These are phyloP conservation scores for Dispira parvispora DNA, from an alignment of 192 early-diverging fungal species.

Conservation along the genomic window DNA sequence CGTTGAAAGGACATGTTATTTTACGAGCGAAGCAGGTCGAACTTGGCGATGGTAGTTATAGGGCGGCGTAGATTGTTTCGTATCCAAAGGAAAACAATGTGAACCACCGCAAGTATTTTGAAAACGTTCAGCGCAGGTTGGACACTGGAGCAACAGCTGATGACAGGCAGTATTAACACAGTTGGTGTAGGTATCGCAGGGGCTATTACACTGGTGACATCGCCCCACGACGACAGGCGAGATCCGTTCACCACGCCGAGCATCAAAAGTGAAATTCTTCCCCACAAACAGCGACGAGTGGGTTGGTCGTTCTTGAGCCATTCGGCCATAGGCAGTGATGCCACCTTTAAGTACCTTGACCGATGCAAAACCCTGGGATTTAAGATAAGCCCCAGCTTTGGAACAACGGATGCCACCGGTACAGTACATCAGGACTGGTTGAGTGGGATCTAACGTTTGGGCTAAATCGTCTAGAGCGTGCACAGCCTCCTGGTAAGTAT, in stretches of 20 bases:
- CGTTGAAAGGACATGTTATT: background rate
- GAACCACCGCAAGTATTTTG: slow-evolving; percentile 20
- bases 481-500: slow-evolving; percentile 56
- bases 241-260: slow-evolving; percentile 51
- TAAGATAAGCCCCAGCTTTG: slow-evolving; percentile 59
- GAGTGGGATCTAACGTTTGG: slow-evolving; percentile 25
- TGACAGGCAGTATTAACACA: slow-evolving; percentile 58
- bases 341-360: slow-evolving; percentile 58
- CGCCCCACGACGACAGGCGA: slow-evolving; percentile 44
- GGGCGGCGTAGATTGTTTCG: background rate
- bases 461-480: slow-evolving; percentile 42
- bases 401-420: slow-evolving; percentile 73
- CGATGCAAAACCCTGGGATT: slow-evolving; percentile 39
- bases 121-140: slow-evolving; percentile 28
- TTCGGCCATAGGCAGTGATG: slow-evolving; percentile 56
- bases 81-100: background rate
- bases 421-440: slow-evolving; percentile 69
- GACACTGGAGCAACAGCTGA: slow-evolving; percentile 50
- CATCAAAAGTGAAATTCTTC: slow-evolving; percentile 72
- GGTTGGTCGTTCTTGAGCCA: slow-evolving; percentile 23
- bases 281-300: slow-evolving; percentile 43
- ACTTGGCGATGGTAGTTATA: slow-evolving; percentile 4
- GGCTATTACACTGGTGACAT: slow-evolving; percentile 50
- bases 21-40: slow-evolving; percentile 2
- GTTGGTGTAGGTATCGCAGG: slow-evolving; percentile 48